Conservation (phyloP, 2,329 filamentous ascomycete genomes). For the Fusarium circinatum region DNA sequence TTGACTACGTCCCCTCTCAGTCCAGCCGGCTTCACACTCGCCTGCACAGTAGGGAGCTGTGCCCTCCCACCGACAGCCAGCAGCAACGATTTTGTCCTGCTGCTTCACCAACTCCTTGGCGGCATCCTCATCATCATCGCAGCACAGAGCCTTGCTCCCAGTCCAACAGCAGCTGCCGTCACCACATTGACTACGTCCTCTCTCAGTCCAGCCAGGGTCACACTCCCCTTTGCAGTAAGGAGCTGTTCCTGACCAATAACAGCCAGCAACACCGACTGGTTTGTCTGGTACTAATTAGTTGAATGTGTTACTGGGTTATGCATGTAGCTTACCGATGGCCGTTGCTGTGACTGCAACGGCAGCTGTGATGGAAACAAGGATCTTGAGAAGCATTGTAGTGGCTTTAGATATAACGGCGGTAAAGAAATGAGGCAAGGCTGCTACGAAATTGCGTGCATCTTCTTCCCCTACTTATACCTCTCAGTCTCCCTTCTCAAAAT, state of each 20-base stretch:
- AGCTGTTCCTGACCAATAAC: too few species aligned
- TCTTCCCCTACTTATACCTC: background rate
- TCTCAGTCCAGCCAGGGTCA: rapidly evolving
- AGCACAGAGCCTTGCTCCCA: background rate
- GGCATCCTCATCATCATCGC: background rate
- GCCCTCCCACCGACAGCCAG: background rate
- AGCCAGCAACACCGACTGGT: background rate
- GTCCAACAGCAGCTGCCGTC: background rate
- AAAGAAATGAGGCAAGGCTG: too few species aligned
- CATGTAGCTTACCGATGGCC: background rate
- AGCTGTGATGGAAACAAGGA: background rate
- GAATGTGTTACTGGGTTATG: background rate
- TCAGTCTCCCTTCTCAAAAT: background rate
- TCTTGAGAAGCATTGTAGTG: background rate
- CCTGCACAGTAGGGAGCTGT: background rate
- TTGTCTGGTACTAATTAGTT: background rate
- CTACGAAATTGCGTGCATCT: background rate
- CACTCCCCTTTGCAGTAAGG: background rate
- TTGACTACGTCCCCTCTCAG: background rate
- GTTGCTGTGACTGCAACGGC: background rate
- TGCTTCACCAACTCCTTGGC: background rate
- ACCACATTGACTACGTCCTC: background rate
- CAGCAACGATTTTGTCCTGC: background rate
- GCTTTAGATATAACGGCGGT: background rate
- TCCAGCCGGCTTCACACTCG: rapidly evolving